Percentiles rank a stretch among this genome's conserved stretches.
Evolutionary conservation across 2,329 filamentous ascomycete species (phyloP).

Genomic region (Microsporum ferrugineum): DNA sequence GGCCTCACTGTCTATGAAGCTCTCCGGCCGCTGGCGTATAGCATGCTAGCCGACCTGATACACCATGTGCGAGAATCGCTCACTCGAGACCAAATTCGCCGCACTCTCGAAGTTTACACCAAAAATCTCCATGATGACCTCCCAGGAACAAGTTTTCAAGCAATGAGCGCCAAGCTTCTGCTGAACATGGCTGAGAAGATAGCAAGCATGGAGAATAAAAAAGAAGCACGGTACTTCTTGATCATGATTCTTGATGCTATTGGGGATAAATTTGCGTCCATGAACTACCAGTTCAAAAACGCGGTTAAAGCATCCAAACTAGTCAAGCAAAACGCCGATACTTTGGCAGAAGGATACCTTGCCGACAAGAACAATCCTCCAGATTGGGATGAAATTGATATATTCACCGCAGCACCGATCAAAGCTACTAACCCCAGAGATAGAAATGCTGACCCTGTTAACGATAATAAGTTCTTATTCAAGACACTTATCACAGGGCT

Average conservation of each 20-base stretch:
- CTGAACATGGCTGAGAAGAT: slow-evolving; percentile 99
- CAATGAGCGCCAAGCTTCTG: slow-evolving; percentile 95
- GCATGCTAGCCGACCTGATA: slow-evolving; percentile 95
- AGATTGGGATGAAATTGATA: slow-evolving; percentile 97
- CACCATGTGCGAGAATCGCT: slow-evolving; percentile 92
- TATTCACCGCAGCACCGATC: slow-evolving; percentile 91
- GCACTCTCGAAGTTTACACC: slow-evolving; percentile 94
- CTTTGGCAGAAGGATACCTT: slow-evolving; percentile 64
- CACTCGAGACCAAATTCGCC: slow-evolving; percentile 78
- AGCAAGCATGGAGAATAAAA: slow-evolving; percentile 82
- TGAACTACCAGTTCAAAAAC: slow-evolving; percentile 94
- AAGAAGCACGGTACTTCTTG: slow-evolving; percentile 85
- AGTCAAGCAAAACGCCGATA: slow-evolving; percentile 56
- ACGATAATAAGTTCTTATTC: slow-evolving; percentile 96
- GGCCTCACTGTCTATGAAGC: slow-evolving; percentile 94
- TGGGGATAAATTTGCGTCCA: slow-evolving; percentile 92
- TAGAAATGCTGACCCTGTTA: slow-evolving; percentile 75
- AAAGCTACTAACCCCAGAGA: slow-evolving; percentile 88
- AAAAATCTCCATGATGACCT: slow-evolving; percentile 91
- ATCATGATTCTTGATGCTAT: slow-evolving; percentile 98
- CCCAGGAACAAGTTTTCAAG: slow-evolving; percentile 96
- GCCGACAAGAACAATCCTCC: slow-evolving; percentile 70
- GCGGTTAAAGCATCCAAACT: slow-evolving; percentile 82
- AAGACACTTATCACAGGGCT: slow-evolving; percentile 91
- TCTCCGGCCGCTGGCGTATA: slow-evolving; percentile 89